Percentiles rank a stretch among this genome's conserved stretches.
Evolutionary conservation across 1,139 yeast species (phyloP).

Genomic region (Candida sp.): DNA sequence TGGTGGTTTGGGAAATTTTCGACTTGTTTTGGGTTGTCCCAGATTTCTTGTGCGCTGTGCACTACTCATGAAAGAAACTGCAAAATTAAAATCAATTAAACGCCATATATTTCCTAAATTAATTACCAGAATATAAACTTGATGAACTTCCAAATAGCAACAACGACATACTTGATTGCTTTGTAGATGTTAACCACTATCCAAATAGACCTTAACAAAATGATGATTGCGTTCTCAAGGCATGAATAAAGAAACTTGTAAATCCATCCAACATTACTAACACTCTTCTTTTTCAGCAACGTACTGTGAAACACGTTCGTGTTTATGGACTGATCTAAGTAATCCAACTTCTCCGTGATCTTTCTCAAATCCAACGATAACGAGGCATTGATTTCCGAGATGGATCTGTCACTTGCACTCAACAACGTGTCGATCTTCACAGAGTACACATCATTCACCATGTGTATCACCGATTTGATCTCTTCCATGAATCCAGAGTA

Average conservation of each 20-base stretch:
- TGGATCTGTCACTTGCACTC: slow-evolving; percentile 73
- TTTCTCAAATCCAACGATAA: slow-evolving; percentile 72
- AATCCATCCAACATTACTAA: slow-evolving; percentile 24
- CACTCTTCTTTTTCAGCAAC: not conserved
- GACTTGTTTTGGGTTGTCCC: not conserved
- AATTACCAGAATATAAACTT: slow-evolving; percentile 13
- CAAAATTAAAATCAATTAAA: not conserved
- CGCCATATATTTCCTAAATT: too few species aligned
- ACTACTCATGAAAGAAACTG: not conserved
- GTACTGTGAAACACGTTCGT: slow-evolving; percentile 16
- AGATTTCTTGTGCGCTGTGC: not conserved
- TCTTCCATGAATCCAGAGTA: slow-evolving; percentile 39
- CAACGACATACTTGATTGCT: slow-evolving; percentile 33
- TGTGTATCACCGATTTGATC: slow-evolving; percentile 37
- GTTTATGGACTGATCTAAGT: slow-evolving; percentile 44
- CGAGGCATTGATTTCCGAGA: slow-evolving; percentile 85
- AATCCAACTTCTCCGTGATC: slow-evolving; percentile 71
- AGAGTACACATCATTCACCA: slow-evolving; percentile 47
- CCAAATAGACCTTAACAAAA: slow-evolving; percentile 73
- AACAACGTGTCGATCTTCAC: slow-evolving; percentile 68
- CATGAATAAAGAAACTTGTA: slow-evolving; percentile 42
- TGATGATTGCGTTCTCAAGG: slow-evolving; percentile 56
- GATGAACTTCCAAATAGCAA: slow-evolving; percentile 40
- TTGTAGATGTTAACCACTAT: slow-evolving; percentile 62
- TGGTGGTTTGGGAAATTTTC: not conserved